Conservation (phyloP, 176 grass and related monocot genomes). For the Otatea glauca region DNA sequence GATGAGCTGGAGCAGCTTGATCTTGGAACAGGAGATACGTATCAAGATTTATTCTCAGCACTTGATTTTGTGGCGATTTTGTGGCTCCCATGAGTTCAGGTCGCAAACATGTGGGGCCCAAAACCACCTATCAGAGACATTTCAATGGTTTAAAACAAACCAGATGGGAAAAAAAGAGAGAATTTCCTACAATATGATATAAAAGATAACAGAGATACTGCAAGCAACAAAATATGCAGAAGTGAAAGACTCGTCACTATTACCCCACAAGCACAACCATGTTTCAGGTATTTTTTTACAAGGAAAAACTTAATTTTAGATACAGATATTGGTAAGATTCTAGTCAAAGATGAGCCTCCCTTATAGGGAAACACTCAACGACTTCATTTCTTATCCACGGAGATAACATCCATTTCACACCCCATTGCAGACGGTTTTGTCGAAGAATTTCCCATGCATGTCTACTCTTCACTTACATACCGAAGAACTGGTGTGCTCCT, state of each 20-base stretch:
- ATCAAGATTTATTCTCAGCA: conserved; percentile 7
- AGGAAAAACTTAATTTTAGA: not conserved
- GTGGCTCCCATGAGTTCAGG: conserved; percentile 4
- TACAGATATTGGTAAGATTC: not conserved
- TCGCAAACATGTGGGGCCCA: not conserved
- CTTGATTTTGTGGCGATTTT: conserved; percentile 17
- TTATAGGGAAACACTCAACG: not conserved
- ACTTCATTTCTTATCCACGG: not conserved
- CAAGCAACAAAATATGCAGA: not conserved
- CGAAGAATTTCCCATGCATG: not conserved
- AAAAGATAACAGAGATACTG: not conserved
- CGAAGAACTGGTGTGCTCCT: not conserved
- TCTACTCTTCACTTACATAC: not conserved
- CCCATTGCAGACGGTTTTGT: not conserved
- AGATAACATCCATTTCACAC: not conserved
- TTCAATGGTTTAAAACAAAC: not conserved
- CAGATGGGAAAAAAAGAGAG: not conserved
- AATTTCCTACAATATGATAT: not conserved
- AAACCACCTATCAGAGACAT: not conserved
- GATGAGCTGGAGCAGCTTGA: conserved; percentile 35
- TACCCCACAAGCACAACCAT: not conserved
- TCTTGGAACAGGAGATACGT: conserved; percentile 30
- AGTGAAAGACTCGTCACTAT: not conserved
- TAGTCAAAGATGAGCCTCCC: not conserved
- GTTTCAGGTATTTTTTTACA: not conserved